Conservation (phyloP, 2,329 filamentous ascomycete genomes). For the Arthrinium puccinioides region DNA sequence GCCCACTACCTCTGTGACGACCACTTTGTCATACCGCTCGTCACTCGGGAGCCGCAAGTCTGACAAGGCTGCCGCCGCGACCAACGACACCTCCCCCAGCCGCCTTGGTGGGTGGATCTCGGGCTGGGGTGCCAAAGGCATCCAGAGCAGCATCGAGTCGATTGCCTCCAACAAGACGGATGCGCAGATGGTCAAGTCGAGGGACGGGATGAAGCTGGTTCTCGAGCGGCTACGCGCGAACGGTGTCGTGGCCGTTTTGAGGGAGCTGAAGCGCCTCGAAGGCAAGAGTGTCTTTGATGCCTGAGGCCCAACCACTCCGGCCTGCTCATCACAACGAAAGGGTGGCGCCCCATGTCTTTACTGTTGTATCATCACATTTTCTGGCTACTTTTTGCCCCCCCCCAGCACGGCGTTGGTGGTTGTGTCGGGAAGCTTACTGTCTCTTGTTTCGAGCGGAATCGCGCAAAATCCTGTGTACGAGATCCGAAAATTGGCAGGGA, state of each 20-base stretch:
- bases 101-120: conserved; percentile 39
- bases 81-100: conserved; percentile 25
- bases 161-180: conserved; percentile 72
- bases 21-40: conserved; percentile 67
- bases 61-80: conserved; percentile 34
- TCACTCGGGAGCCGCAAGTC: conserved; percentile 63
- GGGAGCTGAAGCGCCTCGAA: conserved; percentile 42
- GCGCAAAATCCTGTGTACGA: too few species aligned
- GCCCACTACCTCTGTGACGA: conserved; percentile 57
- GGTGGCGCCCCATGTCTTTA: background rate
- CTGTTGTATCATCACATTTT: background rate
- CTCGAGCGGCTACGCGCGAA: conserved; percentile 60
- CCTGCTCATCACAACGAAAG: too few species aligned
- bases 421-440: too few species aligned
- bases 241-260: conserved; percentile 48
- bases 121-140: conserved; percentile 56
- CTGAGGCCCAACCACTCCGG: too few species aligned
- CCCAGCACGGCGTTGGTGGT: conserved; percentile 2
- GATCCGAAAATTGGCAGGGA: too few species aligned
- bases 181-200: conserved; percentile 71
- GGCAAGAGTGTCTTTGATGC: conserved; percentile 26
- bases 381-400: background rate
- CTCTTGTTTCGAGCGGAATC: too few species aligned
- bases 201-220: conserved; percentile 77
- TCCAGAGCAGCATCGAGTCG: conserved; percentile 72